These are phyloP conservation scores for Ceratobasidium papillatum DNA, from an alignment of 1,284 basidiomycete species.

Conservation along the genomic window DNA sequence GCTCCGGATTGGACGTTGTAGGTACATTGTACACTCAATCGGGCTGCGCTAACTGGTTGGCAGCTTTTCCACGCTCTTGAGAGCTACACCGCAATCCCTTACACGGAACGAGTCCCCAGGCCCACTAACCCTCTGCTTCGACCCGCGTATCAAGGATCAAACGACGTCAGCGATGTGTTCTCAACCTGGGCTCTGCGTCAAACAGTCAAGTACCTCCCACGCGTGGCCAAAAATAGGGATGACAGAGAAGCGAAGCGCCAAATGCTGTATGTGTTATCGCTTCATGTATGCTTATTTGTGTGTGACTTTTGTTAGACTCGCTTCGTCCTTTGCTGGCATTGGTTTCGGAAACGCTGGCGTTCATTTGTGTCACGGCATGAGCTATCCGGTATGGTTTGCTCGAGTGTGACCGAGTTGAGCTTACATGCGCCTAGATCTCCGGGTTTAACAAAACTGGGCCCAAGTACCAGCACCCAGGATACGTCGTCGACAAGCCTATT, in stretches of 20 bases:
- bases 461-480: conserved; percentile 87
- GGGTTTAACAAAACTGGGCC: conserved; percentile 94
- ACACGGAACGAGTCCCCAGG: conserved; percentile 87
- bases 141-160: conserved; percentile 95
- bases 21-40: conserved; percentile 5
- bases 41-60: background rate
- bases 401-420: conserved; percentile 47
- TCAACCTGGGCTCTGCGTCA: conserved; percentile 93
- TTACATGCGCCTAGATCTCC: conserved; percentile 72
- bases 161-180: conserved; percentile 96
- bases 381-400: conserved; percentile 69
- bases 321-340: conserved; percentile 92
- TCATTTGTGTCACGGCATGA: conserved; percentile 88
- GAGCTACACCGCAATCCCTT: conserved; percentile 91
- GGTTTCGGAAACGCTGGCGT: conserved; percentile 96
- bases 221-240: conserved; percentile 78
- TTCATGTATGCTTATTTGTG: conserved; percentile 20
- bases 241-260: conserved; percentile 87
- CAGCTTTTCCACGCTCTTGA: conserved; percentile 90
- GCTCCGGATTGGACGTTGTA: conserved; percentile 87
- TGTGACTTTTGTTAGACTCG: conserved; percentile 61
- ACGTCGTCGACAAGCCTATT: conserved; percentile 82
- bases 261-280: conserved; percentile 76
- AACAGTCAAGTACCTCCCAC: conserved; percentile 89
- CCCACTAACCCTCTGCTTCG: conserved; percentile 90